These are phyloP conservation scores for Globisporangium megalacanthum DNA, from an alignment of 352 stramenopile species.

Conservation along the genomic window DNA sequence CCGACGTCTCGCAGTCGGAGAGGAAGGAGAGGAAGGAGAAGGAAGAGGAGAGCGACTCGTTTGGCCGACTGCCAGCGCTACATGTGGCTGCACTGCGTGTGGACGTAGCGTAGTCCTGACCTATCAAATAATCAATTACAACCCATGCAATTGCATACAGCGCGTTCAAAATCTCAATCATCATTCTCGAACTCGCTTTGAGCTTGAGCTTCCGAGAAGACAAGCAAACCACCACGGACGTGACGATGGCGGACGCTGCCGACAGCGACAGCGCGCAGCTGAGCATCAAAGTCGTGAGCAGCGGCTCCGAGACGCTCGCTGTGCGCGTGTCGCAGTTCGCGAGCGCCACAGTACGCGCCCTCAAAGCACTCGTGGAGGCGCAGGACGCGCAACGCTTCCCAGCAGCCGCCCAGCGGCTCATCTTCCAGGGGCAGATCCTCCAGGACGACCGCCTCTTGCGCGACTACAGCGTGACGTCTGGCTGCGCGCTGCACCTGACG, in stretches of 20 bases:
- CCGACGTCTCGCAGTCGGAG: not conserved
- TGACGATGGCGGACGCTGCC: not conserved
- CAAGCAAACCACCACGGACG: too few relatives aligned
- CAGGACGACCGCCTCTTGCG: conserved; percentile 60
- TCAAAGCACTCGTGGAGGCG: conserved; percentile 65
- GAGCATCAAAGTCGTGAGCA: conserved; percentile 67
- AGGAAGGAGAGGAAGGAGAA: too few relatives aligned
- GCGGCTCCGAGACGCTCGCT: conserved; percentile 47
- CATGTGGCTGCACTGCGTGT: not conserved
- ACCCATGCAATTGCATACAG: too few relatives aligned
- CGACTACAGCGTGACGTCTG: conserved; percentile 57
- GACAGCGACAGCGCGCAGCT: conserved; percentile 27
- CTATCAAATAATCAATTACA: too few relatives aligned
- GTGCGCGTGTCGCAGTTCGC: conserved; percentile 35
- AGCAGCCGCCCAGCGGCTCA: conserved; percentile 66
- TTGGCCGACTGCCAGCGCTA: not conserved
- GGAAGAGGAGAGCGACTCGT: not conserved
- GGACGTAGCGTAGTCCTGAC: not conserved
- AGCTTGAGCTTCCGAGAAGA: not conserved
- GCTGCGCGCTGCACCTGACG: conserved; percentile 72
- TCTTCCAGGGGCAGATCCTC: conserved; percentile 85
- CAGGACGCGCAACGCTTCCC: conserved; percentile 54
- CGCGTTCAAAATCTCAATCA: too few relatives aligned
- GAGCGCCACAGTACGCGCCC: conserved; percentile 39
- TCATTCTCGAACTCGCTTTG: not conserved